Conservation (phyloP, 768 basidiomycete species). For the Naganishia onofrii region DNA sequence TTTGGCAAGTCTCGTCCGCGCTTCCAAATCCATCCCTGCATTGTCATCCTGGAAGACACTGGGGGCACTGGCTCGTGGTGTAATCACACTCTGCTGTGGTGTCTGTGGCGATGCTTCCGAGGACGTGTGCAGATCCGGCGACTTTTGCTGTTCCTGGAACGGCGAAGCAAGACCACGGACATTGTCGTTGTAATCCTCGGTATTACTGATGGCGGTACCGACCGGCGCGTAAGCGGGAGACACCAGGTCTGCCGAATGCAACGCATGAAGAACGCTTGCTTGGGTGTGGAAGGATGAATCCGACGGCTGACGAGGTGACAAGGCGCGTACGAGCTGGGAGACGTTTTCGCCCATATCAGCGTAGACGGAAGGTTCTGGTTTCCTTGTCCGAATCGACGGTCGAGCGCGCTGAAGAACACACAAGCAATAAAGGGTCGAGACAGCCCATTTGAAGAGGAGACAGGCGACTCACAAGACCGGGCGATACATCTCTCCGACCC, state of each 20-base stretch:
- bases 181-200: neutral
- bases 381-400: conserved; percentile 1
- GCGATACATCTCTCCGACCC: neutral
- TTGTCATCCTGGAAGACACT: neutral
- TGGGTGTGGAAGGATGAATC: neutral
- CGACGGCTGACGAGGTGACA: neutral
- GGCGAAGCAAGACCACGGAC: neutral
- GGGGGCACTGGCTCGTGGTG: neutral
- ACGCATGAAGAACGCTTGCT: neutral
- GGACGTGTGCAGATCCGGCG: neutral
- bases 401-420: neutral
- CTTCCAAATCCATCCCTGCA: neutral
- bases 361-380: conserved; percentile 13
- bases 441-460: neutral
- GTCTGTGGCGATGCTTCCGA: neutral
- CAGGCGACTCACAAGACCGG: conserved; percentile 13
- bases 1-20: neutral
- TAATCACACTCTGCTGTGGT: neutral
- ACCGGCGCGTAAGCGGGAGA: neutral
- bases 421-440: neutral
- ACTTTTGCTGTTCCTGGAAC: conserved; percentile 5
- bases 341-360: conserved; percentile 14
- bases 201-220: neutral
- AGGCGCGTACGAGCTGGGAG: conserved; percentile 13
- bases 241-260: neutral